phyloP scores from a whole-genome alignment of 2,329 filamentous ascomycete species.

The Diaporthe citriasiana region DNA sequence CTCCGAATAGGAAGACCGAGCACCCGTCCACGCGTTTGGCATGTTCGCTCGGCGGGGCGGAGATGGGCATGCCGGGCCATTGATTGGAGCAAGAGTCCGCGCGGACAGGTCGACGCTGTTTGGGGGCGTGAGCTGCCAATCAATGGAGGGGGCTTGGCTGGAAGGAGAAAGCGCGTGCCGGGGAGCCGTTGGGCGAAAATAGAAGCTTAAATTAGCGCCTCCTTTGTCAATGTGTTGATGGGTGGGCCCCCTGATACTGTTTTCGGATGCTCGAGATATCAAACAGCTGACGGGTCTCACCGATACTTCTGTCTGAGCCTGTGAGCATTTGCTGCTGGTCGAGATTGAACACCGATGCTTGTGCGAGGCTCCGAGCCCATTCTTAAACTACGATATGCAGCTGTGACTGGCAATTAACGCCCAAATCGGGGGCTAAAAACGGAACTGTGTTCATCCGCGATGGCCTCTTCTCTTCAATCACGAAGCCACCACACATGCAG shows the following conservation, averaged over 20 bases:
- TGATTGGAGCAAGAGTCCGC: conserved; percentile 7
- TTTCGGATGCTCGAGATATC: neutral
- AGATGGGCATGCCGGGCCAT: neutral
- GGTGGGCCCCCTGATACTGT: neutral
- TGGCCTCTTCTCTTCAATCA: too few relatives aligned
- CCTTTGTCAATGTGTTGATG: conserved; percentile 1
- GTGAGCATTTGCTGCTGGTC: neutral
- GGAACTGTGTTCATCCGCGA: neutral
- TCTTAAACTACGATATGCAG: neutral
- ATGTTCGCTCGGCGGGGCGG: conserved; percentile 19
- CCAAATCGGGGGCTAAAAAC: neutral
- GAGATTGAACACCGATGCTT: neutral
- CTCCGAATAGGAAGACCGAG: conserved; percentile 24
- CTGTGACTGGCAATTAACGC: neutral
- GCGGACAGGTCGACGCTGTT: conserved; percentile 8
- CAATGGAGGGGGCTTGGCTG: conserved; percentile 5
- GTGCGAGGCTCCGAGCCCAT: neutral
- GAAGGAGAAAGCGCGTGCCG: conserved; percentile 6
- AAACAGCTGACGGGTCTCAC: neutral
- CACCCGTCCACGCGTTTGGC: neutral
- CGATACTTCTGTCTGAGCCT: neutral
- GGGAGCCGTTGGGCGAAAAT: neutral
- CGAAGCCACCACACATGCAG: neutral
- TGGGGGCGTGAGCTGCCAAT: neutral
- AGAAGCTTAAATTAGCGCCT: conserved; percentile 22